Base-by-base conservation (phyloP, 225 moss, liverwort and hornwort species). In the Takakia lepidozioides region DNA sequence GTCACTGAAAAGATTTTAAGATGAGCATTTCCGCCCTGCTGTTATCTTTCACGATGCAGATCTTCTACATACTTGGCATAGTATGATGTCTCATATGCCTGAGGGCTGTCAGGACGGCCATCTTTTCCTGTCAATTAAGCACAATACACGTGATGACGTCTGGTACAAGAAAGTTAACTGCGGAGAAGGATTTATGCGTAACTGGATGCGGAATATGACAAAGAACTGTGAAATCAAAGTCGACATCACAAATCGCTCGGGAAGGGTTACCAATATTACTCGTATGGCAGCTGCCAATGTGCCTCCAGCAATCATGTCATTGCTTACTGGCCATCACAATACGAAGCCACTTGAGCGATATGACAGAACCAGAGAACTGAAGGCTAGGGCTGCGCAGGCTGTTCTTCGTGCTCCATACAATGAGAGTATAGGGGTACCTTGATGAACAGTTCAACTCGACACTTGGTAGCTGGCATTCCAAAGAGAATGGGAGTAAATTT, bases 141-240 rank as follows among this genome's bases (percentile, higher is more conserved):
- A 42, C 18, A 42, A 42, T 2, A 10, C 41, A 15, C n/a, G 18
- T 9, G 1, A 42, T 16, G n/a, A 0, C 1, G 5, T 42, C 5
- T 42, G 41, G 41, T 42, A 42, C 1, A 19, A 42, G 41, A 42
- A 9, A 5, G 1, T 42, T 1, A 42, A 42, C 18, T 2, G n/a
- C 41, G 16, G n/a, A 10, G 41, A 42, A 19, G 41, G 41, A 0
- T 16, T 9, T 42, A 42, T 19, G 41, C 1, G 41, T 0, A 10
- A 42, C 14, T 41, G n/a, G 1, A 42, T 42, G 41, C 41, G n/a
- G 10, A 42, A 42, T 16, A 42, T 42, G 41, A n/a, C 41, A 8
- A 42, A 19, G 16, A 42, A 42, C 1, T 15, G 5, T 16, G n/a
- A 19, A 0, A 42, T 42, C 5, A n/a, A 42, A 42, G 14, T 8